A percentile compares a stretch with the other conserved stretches of the same genome.
Conservation (phyloP, 176 grass and related monocot genomes). For the Oryza meyeriana region DNA sequence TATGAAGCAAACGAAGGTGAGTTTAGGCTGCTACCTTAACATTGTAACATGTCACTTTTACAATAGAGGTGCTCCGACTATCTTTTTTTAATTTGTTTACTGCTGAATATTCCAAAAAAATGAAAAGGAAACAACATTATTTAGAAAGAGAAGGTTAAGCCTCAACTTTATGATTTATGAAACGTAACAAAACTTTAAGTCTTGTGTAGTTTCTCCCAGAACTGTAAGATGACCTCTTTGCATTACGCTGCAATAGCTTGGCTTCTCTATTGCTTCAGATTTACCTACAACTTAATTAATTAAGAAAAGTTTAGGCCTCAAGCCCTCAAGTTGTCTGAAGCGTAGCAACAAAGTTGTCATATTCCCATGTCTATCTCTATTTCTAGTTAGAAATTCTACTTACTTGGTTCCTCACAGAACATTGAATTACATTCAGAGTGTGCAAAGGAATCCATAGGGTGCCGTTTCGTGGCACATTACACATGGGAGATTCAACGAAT, state of each 20-base stretch:
- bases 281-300: neutral
- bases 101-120: neutral
- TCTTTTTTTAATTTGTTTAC: neutral
- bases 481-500: neutral
- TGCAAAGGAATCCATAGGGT: neutral
- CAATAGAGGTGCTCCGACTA: neutral
- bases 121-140: neutral
- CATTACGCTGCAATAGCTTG: neutral
- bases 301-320: neutral
- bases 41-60: neutral
- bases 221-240: neutral
- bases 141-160: neutral
- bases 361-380: neutral
- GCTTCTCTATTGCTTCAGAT: neutral
- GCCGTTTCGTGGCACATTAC: neutral
- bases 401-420: neutral
- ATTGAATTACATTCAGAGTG: neutral
- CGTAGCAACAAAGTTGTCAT: neutral
- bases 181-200: neutral
- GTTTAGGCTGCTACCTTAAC: neutral
- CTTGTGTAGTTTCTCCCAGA: neutral
- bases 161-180: constrained; percentile 14
- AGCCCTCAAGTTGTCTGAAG: neutral
- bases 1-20: constrained; percentile 8
- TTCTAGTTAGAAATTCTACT: neutral